Conservation (phyloP, 2,329 filamentous ascomycete genomes). For the Teratosphaeria gauchensis region DNA sequence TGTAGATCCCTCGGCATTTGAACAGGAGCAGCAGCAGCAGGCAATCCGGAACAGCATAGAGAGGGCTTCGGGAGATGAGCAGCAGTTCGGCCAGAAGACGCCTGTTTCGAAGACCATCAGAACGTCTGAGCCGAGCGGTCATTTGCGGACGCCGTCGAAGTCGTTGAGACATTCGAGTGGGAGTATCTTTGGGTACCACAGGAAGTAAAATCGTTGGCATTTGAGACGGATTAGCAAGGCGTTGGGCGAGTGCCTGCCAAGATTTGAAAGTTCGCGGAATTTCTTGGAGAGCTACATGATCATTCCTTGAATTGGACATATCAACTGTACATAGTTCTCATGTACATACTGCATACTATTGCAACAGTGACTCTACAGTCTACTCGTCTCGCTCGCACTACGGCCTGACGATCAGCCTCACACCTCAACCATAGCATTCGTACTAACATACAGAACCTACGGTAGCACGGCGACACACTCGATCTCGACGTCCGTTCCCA, state of each 20-base stretch:
- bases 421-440: background rate
- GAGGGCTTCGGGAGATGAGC: background rate
- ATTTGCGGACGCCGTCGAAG: slow-evolving; percentile 5
- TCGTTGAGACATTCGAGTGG: slow-evolving; percentile 15
- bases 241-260: background rate
- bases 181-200: slow-evolving; percentile 13
- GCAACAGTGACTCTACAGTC: background rate
- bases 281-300: background rate
- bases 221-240: background rate
- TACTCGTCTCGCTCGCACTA: background rate
- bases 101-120: background rate
- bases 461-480: slow-evolving; percentile 38
- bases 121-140: slow-evolving; percentile 3
- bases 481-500: slow-evolving; percentile 45
- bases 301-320: background rate
- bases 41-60: background rate
- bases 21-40: background rate
- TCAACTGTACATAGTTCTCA: background rate
- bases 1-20: background rate
- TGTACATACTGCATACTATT: background rate
- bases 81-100: background rate
- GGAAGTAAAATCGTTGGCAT: background rate
- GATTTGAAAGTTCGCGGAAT: background rate
- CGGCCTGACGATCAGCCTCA: background rate
- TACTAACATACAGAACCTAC: slow-evolving; percentile 6